Conservation (phyloP, 1,284 basidiomycete species). For the Cryptococcus depauperatus region DNA sequence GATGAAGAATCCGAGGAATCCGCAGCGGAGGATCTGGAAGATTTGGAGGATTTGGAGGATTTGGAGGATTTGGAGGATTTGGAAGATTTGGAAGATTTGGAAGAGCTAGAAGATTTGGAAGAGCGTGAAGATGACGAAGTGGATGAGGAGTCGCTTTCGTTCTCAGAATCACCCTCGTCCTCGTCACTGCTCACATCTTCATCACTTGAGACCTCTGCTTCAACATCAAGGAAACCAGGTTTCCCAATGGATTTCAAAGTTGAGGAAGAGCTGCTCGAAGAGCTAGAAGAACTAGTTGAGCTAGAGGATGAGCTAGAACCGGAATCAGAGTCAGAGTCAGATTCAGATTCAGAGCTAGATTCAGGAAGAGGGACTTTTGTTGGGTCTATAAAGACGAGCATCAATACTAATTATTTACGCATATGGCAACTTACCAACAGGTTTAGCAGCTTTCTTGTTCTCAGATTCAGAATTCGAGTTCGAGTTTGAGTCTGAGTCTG, state of each 20-base stretch:
- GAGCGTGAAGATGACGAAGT: slow-evolving; percentile 6
- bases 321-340: slow-evolving; percentile 13
- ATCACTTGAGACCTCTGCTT: slow-evolving; percentile 18
- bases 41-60: slow-evolving; percentile 14
- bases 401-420: neutral
- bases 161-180: slow-evolving; percentile 3
- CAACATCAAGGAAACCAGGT: slow-evolving; percentile 23
- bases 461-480: slow-evolving; percentile 10
- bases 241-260: slow-evolving; percentile 12
- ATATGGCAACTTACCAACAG: neutral
- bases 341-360: slow-evolving; percentile 5
- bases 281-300: slow-evolving; percentile 14
- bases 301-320: slow-evolving; percentile 10
- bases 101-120: slow-evolving; percentile 12
- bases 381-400: neutral
- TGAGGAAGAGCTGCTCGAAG: slow-evolving; percentile 10
- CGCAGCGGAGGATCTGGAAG: slow-evolving; percentile 12
- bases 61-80: slow-evolving; percentile 5
- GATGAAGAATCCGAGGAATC: slow-evolving; percentile 15
- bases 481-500: slow-evolving; percentile 10
- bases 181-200: slow-evolving; percentile 6
- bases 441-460: neutral
- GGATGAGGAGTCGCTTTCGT: slow-evolving; percentile 3
- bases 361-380: slow-evolving; percentile 7
- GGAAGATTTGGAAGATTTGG: slow-evolving; percentile 6